Evolutionary conservation across 1,284 basidiomycete genomes (phyloP).

Genomic region (Ceratobasidium sp.): DNA sequence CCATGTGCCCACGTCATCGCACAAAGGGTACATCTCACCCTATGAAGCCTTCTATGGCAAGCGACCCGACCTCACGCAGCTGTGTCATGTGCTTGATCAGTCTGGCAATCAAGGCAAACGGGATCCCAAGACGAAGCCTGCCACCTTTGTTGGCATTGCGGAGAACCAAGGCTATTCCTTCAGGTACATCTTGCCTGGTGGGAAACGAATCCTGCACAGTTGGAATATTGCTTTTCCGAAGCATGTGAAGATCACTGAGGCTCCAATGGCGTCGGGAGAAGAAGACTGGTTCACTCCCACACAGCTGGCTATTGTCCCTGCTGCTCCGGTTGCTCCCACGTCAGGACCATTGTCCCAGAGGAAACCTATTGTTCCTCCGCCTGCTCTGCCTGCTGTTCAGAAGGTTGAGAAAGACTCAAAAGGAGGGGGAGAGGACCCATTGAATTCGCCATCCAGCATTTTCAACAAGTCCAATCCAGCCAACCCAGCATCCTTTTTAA

Average conservation of each 20-base stretch:
- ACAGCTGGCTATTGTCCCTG: too few relatives aligned
- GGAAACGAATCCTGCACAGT: not conserved
- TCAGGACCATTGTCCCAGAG: too few relatives aligned
- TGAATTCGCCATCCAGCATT: not conserved
- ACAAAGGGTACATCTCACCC: not conserved
- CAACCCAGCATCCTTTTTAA: conserved; percentile 44
- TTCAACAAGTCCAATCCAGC: not conserved
- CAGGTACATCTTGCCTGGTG: not conserved
- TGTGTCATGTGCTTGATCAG: conserved; percentile 18
- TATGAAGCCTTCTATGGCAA: not conserved
- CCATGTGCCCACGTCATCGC: not conserved
- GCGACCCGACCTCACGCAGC: not conserved
- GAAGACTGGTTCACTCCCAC: not conserved
- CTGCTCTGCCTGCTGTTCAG: not conserved
- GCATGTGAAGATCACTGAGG: not conserved
- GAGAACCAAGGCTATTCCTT: conserved; percentile 5
- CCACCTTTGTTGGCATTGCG: conserved; percentile 5
- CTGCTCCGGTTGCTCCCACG: too few relatives aligned
- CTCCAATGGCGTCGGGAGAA: not conserved
- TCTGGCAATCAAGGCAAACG: not conserved
- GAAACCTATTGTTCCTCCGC: too few relatives aligned
- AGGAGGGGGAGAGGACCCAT: not conserved
- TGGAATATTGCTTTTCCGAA: not conserved
- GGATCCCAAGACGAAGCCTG: not conserved
- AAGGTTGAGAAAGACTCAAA: not conserved